Percentiles rank a stretch among this genome's conserved stretches.
These are phyloP conservation scores for Epichloe gansuensis DNA, from an alignment of 2,329 filamentous ascomycete genomes.

Conservation along the genomic window DNA sequence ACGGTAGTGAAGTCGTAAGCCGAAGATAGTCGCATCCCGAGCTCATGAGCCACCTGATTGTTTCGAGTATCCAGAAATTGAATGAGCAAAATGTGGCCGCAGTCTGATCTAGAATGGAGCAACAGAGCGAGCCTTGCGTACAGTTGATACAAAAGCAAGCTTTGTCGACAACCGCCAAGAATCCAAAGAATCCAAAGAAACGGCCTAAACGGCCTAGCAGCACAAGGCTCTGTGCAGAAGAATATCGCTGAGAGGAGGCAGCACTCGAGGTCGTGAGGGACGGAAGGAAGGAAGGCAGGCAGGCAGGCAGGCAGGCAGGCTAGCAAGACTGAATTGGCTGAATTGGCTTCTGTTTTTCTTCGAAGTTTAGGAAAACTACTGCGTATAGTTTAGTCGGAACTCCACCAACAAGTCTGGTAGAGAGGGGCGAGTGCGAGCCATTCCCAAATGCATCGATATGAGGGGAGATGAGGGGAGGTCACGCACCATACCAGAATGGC, in stretches of 20 bases:
- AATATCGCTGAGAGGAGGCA: neutral
- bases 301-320: neutral
- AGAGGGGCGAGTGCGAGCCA: neutral
- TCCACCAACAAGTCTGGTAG: neutral
- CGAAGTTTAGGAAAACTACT: neutral
- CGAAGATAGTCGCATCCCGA: neutral
- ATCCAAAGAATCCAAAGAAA: neutral
- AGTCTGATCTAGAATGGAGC: neutral
- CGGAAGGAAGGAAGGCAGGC: neutral
- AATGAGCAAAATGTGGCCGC: neutral
- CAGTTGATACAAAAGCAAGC: neutral
- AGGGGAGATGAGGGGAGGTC: neutral
- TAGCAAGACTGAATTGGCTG: neutral
- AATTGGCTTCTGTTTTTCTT: neutral
- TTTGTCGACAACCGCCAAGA: neutral
- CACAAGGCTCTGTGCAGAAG: neutral
- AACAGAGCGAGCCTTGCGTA: neutral
- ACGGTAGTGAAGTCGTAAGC: neutral
- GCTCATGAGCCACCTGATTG: neutral
- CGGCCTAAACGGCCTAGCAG: neutral
- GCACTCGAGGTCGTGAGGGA: neutral
- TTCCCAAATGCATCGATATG: neutral
- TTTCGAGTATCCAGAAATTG: neutral
- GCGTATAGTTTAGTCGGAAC: neutral
- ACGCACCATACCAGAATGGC: neutral